A percentile compares a stretch with the other conserved stretches of the same genome.
phyloP scores from a whole-genome alignment of 148 eudicot species.

The Simmondsia chinensis region DNA sequence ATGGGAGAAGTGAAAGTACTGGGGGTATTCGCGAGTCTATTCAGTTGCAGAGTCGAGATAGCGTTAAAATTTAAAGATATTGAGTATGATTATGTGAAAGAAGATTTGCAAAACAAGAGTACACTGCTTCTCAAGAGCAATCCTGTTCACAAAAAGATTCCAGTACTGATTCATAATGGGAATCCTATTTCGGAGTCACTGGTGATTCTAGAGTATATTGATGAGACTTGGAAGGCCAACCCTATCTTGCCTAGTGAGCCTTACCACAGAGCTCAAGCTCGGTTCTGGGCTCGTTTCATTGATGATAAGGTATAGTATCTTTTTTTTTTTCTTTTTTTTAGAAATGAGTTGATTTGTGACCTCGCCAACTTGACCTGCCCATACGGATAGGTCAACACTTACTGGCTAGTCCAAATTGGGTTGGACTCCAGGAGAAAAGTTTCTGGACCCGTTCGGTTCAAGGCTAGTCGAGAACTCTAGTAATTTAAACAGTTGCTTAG shows the following conservation, averaged over 20 bases:
- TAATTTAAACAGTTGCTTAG: too few relatives aligned
- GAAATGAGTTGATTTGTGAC: neutral
- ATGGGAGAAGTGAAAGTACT: slow-evolving; percentile 16
- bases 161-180: slow-evolving; percentile 37
- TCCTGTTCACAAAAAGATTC: slow-evolving; percentile 35
- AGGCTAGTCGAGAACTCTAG: too few relatives aligned
- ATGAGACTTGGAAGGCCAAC: slow-evolving; percentile 24
- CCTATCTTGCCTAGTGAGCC: slow-evolving; percentile 37
- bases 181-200: slow-evolving; percentile 31
- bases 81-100: slow-evolving; percentile 16
- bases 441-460: too few relatives aligned
- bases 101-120: slow-evolving; percentile 23
- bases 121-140: slow-evolving; percentile 13
- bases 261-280: slow-evolving; percentile 23
- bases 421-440: too few relatives aligned
- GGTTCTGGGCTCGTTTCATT: slow-evolving; percentile 42
- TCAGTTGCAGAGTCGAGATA: slow-evolving; percentile 17
- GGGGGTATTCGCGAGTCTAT: slow-evolving; percentile 24
- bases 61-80: slow-evolving; percentile 25
- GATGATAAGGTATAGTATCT: slow-evolving; percentile 42
- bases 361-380: neutral
- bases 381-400: too few relatives aligned
- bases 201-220: slow-evolving; percentile 44
- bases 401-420: too few relatives aligned
- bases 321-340: neutral